These are phyloP conservation scores for Teratosphaeria viscida DNA, from an alignment of 2,329 filamentous ascomycete genomes.

Conservation along the genomic window DNA sequence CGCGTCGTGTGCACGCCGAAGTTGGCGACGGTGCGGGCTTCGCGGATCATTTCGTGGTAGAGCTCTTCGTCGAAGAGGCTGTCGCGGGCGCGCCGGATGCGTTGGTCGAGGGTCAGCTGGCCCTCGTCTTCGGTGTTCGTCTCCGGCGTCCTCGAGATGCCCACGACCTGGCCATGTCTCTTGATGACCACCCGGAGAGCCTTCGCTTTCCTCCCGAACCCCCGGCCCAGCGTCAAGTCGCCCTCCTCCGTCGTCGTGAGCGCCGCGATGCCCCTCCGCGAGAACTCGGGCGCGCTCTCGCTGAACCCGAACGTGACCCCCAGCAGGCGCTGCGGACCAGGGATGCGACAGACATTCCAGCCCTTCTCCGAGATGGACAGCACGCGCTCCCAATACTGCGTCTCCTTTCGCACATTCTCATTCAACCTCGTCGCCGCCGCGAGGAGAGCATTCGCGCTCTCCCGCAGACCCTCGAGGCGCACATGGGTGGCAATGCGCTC, in stretches of 20 bases:
- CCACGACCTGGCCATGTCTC: slow-evolving; percentile 47
- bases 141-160: slow-evolving; percentile 36
- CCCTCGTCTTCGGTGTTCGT: slow-evolving; percentile 27
- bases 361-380: slow-evolving; percentile 70
- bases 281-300: slow-evolving; percentile 54
- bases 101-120: slow-evolving; percentile 52
- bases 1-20: slow-evolving; percentile 56
- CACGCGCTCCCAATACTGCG: slow-evolving; percentile 81
- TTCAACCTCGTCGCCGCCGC: slow-evolving; percentile 62
- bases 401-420: slow-evolving; percentile 68
- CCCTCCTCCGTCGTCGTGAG: slow-evolving; percentile 67
- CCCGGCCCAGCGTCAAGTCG: slow-evolving; percentile 61
- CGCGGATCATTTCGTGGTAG: slow-evolving; percentile 78
- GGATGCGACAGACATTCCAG: slow-evolving; percentile 75
- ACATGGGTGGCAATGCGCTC: slow-evolving; percentile 54
- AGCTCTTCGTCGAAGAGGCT: slow-evolving; percentile 77
- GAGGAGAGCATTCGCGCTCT: slow-evolving; percentile 62
- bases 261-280: slow-evolving; percentile 67
- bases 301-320: slow-evolving; percentile 84
- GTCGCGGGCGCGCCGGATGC: slow-evolving; percentile 65
- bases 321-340: slow-evolving; percentile 58
- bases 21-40: slow-evolving; percentile 62
- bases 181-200: slow-evolving; percentile 59
- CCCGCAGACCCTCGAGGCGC: slow-evolving; percentile 66
- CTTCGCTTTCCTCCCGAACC: slow-evolving; percentile 44